phyloP scores from a whole-genome alignment of 768 basidiomycete genomes.

The Mycena polygramma region DNA sequence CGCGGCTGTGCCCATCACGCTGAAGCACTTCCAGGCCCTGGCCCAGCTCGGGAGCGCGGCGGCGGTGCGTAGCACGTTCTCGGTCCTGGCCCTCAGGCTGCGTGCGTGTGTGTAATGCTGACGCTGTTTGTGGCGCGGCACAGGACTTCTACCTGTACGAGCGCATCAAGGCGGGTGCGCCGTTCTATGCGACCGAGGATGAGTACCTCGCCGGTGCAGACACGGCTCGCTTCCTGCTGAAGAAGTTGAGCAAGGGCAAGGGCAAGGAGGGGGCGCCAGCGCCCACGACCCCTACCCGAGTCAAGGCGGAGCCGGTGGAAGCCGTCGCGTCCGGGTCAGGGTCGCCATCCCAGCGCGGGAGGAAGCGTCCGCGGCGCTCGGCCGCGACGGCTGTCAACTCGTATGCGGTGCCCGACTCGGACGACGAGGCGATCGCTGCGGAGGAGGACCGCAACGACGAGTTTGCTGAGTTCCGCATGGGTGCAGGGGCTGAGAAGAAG shows the following conservation, averaged over 20 bases:
- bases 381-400: conserved; percentile 33
- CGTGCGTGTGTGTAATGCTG: background rate
- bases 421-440: conserved; percentile 40
- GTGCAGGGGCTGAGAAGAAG: conserved; percentile 29
- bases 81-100: background rate
- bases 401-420: conserved; percentile 34
- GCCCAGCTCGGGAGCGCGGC: conserved; percentile 74
- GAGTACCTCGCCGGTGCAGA: conserved; percentile 64
- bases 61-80: conserved; percentile 53
- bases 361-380: conserved; percentile 36
- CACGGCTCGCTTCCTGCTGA: conserved; percentile 14
- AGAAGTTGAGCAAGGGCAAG: conserved; percentile 35
- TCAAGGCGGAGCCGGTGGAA: conserved; percentile 42
- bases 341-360: conserved; percentile 15
- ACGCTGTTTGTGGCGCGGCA: background rate
- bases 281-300: conserved; percentile 13
- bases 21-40: conserved; percentile 83
- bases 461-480: conserved; percentile 33
- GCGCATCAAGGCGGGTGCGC: conserved; percentile 73
- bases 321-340: background rate
- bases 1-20: conserved; percentile 73
- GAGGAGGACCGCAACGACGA: conserved; percentile 36
- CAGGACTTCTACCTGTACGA: conserved; percentile 69
- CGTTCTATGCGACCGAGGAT: conserved; percentile 78
- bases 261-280: conserved; percentile 29